A percentile compares a stretch with the other conserved stretches of the same genome.
Conservation (phyloP, 2,329 filamentous ascomycete species). For the Pseudocercospora musae region DNA sequence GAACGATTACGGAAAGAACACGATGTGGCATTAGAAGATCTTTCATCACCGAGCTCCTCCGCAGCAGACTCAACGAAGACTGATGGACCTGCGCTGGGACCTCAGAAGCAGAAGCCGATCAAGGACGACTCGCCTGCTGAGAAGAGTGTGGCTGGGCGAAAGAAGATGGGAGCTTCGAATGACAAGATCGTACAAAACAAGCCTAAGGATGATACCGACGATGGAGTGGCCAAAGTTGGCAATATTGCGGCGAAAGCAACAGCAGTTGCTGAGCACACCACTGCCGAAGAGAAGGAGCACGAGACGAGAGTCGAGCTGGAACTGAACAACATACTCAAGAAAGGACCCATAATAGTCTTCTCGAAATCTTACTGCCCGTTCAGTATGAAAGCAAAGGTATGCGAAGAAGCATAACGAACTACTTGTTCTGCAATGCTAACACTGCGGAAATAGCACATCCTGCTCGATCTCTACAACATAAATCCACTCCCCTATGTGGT, state of each 20-base stretch:
- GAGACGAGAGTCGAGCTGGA: conserved; percentile 66
- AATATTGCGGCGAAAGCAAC: conserved; percentile 37
- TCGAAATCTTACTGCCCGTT: conserved; percentile 90
- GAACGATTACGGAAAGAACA: conserved; percentile 34
- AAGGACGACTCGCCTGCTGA: conserved; percentile 48
- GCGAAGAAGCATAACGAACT: no score
- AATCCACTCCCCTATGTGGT: conserved; percentile 80
- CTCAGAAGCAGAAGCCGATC: conserved; percentile 63
- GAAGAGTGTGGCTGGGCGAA: conserved; percentile 51
- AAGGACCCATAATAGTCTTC: conserved; percentile 87
- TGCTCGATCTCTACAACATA: conserved; percentile 82
- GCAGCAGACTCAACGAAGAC: background rate
- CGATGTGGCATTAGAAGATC: conserved; percentile 26
- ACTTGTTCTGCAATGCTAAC: no score
- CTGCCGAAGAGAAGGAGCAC: conserved; percentile 52
- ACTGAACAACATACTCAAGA: conserved; percentile 76
- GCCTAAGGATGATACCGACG: conserved; percentile 37
- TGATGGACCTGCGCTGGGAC: conserved; percentile 37
- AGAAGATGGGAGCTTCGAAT: conserved; percentile 43
- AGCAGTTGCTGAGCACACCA: conserved; percentile 18
- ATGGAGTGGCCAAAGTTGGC: conserved; percentile 46
- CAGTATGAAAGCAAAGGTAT: conserved; percentile 79
- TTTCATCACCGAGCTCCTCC: conserved; percentile 12
- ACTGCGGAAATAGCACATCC: conserved; percentile 49
- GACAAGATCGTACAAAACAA: conserved; percentile 34